These are phyloP conservation scores for Mycosphaerella sp. DNA, from an alignment of 2,329 filamentous ascomycete genomes.

Conservation along the genomic window DNA sequence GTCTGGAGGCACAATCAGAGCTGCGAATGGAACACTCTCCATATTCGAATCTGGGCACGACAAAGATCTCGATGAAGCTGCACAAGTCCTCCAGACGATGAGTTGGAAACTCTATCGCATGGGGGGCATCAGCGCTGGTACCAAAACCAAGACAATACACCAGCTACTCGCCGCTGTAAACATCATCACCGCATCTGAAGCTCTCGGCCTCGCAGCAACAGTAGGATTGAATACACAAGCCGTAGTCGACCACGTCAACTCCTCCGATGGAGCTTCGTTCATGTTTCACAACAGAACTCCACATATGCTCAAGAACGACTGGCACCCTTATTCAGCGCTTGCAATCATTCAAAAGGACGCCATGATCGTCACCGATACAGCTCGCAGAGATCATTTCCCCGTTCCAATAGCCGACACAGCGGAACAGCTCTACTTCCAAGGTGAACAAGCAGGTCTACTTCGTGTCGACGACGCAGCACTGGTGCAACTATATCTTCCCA, in stretches of 20 bases:
- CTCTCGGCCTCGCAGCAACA: slow-evolving; percentile 51
- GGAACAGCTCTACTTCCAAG: slow-evolving; percentile 60
- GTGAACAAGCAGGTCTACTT: slow-evolving; percentile 52
- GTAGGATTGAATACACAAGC: slow-evolving; percentile 49
- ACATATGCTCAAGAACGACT: slow-evolving; percentile 48
- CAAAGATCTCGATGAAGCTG: slow-evolving; percentile 51
- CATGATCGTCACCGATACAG: slow-evolving; percentile 62
- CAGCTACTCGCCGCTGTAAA: slow-evolving; percentile 55
- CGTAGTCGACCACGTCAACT: slow-evolving; percentile 45
- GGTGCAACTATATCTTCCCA: slow-evolving; percentile 48
- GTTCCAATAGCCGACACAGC: slow-evolving; percentile 56
- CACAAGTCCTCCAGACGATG: slow-evolving; percentile 57
- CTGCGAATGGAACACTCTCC: slow-evolving; percentile 64
- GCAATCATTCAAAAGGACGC: slow-evolving; percentile 46
- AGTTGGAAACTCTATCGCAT: slow-evolving; percentile 58
- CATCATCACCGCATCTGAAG: slow-evolving; percentile 51
- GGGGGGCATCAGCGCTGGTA: slow-evolving; percentile 49
- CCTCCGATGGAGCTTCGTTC: slow-evolving; percentile 42
- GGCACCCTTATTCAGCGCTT: slow-evolving; percentile 41
- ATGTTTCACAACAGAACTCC: slow-evolving; percentile 54
- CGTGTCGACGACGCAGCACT: slow-evolving; percentile 51
- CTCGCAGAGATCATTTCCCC: slow-evolving; percentile 52
- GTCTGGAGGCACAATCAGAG: slow-evolving; percentile 62
- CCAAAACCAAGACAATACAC: slow-evolving; percentile 54
- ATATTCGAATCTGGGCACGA: slow-evolving; percentile 63